Conservation (phyloP, 192 early-diverging fungal species). For the Linnemannia hyalina region DNA sequence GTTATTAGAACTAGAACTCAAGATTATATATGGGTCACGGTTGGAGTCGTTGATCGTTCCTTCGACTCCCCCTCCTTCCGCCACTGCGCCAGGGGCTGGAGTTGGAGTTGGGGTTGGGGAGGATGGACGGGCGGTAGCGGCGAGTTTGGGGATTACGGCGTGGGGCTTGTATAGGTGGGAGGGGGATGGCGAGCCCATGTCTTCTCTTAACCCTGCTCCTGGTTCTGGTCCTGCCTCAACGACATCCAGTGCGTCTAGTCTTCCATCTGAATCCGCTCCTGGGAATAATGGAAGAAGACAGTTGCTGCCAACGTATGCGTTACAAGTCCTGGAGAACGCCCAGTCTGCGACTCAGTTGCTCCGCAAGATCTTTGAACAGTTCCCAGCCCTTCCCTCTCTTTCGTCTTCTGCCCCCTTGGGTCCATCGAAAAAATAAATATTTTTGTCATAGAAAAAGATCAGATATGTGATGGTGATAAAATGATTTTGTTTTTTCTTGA, state of each 20-base stretch:
- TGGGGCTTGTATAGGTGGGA: conserved; percentile 24
- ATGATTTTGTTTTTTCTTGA: background rate
- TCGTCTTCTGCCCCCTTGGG: background rate
- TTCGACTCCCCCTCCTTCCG: background rate
- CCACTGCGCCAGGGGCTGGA: background rate
- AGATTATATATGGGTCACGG: conserved; percentile 28
- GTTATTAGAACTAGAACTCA: conserved; percentile 63
- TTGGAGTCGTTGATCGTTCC: conserved; percentile 13
- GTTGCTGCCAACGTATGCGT: conserved; percentile 11
- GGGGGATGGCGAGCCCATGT: background rate
- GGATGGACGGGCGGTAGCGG: background rate
- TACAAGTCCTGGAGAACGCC: conserved; percentile 33
- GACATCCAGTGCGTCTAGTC: background rate
- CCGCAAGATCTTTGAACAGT: conserved; percentile 10
- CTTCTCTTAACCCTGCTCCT: background rate
- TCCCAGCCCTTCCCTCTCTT: conserved; percentile 9
- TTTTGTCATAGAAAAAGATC: background rate
- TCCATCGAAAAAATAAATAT: too few relatives aligned
- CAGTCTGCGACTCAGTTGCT: background rate
- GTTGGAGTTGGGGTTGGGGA: background rate
- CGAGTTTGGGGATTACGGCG: conserved; percentile 27
- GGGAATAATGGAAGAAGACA: background rate
- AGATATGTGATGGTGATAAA: too few relatives aligned
- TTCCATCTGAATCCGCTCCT: background rate
- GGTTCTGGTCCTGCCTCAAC: background rate